Conservation (phyloP, 768 basidiomycete genomes). For the Leccinum boreale region DNA sequence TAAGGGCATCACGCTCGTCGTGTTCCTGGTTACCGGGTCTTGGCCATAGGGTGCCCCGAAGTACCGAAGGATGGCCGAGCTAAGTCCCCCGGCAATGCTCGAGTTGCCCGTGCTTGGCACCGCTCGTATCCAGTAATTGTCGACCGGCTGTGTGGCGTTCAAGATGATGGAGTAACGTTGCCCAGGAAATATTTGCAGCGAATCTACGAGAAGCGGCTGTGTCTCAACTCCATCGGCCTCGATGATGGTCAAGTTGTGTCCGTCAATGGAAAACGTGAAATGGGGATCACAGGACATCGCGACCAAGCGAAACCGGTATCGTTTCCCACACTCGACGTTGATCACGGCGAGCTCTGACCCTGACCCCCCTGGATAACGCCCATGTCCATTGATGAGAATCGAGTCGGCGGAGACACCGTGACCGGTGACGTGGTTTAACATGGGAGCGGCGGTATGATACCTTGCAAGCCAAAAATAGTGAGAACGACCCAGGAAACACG, state of each 20-base stretch:
- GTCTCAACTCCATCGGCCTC: slow-evolving; percentile 44
- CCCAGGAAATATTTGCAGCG: background rate
- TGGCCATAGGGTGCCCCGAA: background rate
- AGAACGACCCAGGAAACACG: background rate
- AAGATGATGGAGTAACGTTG: background rate
- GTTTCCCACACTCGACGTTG: slow-evolving; percentile 33
- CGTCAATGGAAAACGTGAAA: slow-evolving; percentile 45
- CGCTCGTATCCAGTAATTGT: slow-evolving; percentile 56
- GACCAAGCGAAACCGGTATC: slow-evolving; percentile 49
- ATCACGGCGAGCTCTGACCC: slow-evolving; percentile 36
- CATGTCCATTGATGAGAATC: slow-evolving; percentile 33
- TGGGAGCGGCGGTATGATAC: background rate
- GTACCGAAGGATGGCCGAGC: background rate
- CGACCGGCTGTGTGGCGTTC: slow-evolving; percentile 34
- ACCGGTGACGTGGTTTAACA: background rate
- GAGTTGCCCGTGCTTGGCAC: background rate
- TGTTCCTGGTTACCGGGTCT: background rate
- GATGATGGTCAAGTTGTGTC: slow-evolving; percentile 37
- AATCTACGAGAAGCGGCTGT: background rate
- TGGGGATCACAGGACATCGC: slow-evolving; percentile 44
- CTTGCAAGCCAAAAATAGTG: background rate
- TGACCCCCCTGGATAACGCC: slow-evolving; percentile 35
- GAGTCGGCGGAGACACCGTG: slow-evolving; percentile 13
- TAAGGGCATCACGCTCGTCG: background rate
- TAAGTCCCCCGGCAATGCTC: background rate